Base-by-base conservation (phyloP, 495 filamentous ascomycete genomes). In the Poronia punctata region DNA sequence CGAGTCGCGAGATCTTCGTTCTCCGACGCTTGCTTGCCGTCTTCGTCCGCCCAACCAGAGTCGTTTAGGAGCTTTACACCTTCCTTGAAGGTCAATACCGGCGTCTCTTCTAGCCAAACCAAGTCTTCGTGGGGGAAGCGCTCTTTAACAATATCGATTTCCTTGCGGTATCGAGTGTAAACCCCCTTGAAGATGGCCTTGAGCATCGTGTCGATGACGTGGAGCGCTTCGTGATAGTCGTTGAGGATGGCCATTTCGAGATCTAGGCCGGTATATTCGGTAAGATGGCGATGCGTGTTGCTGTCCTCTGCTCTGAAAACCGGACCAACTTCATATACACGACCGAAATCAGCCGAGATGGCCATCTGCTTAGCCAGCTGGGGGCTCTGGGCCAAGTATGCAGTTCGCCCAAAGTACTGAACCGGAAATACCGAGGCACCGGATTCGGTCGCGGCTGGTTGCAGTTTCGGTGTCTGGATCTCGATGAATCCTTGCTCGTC, bases 281-380 rank as follows among this genome's bases (percentile, higher is more conserved):
- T 96, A 68, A 97, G 74, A 66, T 97, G 90, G 23, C 90, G 80
- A 56, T 94, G 89, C 0, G 90, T 97, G 57, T 97, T 95, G 60
- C 86, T 93, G 62, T 97, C 88, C 66, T 97, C 90, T 2, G 90
- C 90, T 56, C 90, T 78, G 78, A 96, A 97, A n/a, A 97, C 90
- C 5, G 90, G 82, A 5, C 87, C 90, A 49, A 95, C 81, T 57
- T 95, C 90, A 54, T 87, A 95, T 6, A 97, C 90, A 28, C 77
- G 82, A 40, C 84, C 79, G 68, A 95, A 86, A 52, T 95, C 90
- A 52, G 88, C 83, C 12, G 88, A 88, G 38, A 97, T 88, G 56
- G 81, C 77, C 83, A 95, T 86, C 59, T 97, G 90, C 70, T 97
- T 97, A 58, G 86, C 84, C 18, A 97, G 64, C 62, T 97, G 90